Evolutionary conservation across 1,284 basidiomycete genomes (phyloP).

Genomic region (Papiliotrema nemorosa): DNA sequence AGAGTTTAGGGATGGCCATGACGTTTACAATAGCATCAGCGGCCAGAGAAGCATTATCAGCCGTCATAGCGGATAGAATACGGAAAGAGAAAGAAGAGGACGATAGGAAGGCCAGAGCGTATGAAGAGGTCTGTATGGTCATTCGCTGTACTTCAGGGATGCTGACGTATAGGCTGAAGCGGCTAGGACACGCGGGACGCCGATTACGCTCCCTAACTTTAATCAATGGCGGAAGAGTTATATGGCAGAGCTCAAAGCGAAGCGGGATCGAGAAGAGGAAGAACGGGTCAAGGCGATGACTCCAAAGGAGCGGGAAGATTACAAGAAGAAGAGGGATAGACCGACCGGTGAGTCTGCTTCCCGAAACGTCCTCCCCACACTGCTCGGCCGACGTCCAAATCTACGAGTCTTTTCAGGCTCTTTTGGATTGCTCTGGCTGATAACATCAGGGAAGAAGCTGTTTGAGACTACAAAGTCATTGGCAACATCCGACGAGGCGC

Average conservation of each 20-base stretch:
- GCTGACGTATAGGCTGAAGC: constrained; percentile 67
- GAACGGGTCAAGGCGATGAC: constrained; percentile 72
- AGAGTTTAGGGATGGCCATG: constrained; percentile 96
- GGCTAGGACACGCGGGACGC: constrained; percentile 81
- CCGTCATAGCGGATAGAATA: constrained; percentile 60
- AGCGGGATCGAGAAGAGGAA: constrained; percentile 69
- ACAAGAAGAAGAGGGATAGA: constrained; percentile 63
- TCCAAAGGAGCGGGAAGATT: constrained; percentile 85
- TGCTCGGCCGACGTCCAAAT: no score
- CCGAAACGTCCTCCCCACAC: no score
- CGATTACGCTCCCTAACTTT: constrained; percentile 80
- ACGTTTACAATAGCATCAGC: constrained; percentile 90
- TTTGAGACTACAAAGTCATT: constrained; percentile 76
- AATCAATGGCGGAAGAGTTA: constrained; percentile 75
- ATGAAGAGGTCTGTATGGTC: constrained; percentile 63
- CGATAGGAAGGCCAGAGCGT: constrained; percentile 64
- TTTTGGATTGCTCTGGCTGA: no score
- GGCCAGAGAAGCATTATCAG: constrained; percentile 72
- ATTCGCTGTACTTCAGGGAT: background rate
- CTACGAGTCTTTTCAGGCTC: no score
- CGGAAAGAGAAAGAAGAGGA: constrained; percentile 63
- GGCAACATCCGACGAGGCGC: constrained; percentile 64
- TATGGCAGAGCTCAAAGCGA: constrained; percentile 62
- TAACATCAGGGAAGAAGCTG: constrained; percentile 71
- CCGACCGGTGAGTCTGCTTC: constrained; percentile 59